Conservation (phyloP, 176 grass and related monocot genomes). For the Oryza rufipogon region DNA sequence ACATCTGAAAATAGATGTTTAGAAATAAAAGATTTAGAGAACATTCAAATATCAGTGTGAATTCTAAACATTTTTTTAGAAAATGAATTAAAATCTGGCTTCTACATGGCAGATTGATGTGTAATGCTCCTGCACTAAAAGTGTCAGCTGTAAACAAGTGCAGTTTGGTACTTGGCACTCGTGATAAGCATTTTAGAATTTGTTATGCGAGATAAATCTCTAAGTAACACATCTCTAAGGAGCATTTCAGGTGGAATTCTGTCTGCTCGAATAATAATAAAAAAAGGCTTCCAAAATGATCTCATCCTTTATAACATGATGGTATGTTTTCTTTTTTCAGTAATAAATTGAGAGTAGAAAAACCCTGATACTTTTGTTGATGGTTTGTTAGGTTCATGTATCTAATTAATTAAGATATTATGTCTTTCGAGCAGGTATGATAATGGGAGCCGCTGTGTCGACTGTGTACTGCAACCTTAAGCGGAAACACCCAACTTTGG, state of each 20-base stretch:
- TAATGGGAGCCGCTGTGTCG: constrained; percentile 69
- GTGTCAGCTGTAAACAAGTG: neutral
- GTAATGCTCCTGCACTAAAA: neutral
- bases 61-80: too few species aligned
- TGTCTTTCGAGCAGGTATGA: constrained; percentile 60
- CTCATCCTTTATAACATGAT: too few species aligned
- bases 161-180: neutral
- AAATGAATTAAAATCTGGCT: too few species aligned
- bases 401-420: neutral
- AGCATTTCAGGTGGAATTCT: too few species aligned
- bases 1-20: neutral
- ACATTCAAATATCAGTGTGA: neutral
- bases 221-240: too few species aligned
- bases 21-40: neutral
- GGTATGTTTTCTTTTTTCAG: too few species aligned
- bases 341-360: neutral
- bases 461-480: constrained; percentile 85
- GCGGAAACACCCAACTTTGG: constrained; percentile 65
- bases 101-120: neutral
- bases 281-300: too few species aligned
- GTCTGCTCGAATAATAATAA: too few species aligned
- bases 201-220: neutral
- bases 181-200: neutral
- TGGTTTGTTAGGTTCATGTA: neutral
- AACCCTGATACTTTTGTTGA: neutral